Evolutionary conservation across 75 land plant genomes (phyloP), one percentile per base, ranked within the genome.

Genomic region (Pinus taeda): DNA sequence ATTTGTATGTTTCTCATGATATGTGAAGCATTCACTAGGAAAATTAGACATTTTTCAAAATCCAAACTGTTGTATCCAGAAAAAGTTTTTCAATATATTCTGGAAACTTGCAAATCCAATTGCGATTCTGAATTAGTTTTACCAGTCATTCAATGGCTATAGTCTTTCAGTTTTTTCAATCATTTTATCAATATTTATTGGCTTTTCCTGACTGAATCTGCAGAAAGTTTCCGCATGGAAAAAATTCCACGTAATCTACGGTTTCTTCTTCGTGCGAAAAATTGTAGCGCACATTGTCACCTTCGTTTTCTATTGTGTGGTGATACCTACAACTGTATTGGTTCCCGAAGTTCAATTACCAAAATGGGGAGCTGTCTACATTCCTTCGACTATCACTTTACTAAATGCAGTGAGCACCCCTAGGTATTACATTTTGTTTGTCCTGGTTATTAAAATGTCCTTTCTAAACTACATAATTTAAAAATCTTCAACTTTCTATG

Each of bases 211-310:
- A 42, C 33, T 76, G 59, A 12, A 79, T n/a, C 18, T 88, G 78
- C 94, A 93, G 98, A 93, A 87, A 88, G 97, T 96, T 26, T 58
- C 84, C 7, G 53, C 75, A 26, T 90, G 84, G 91, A 96, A 93
- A 90, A 93, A 92, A 64, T 81, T 96, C 57, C 88, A 91, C 79
- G 96, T 94, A 70, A 86, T 96, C 76, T 96, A 96, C 78, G 88
- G 89, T 74, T 94, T 96, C 91, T 96, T 96, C 91, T 82, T 96
- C 63, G 98, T 96, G 3, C 79, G 98, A 57, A 96, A 96, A 88
- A 84, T 96, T 62, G 83, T 94, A 29, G 98, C 98, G 24, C 98
- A 96, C 78, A 80, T 96, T 49, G 92, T 92, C 71, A 96, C 97
- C 5, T 96, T 96, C 75, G 71, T 94, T 4, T 94, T 96, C 76